Percentiles rank a stretch among this genome's conserved stretches.
phyloP scores from a whole-genome alignment of 1,139 yeast species.

The Candida gigantensis region DNA sequence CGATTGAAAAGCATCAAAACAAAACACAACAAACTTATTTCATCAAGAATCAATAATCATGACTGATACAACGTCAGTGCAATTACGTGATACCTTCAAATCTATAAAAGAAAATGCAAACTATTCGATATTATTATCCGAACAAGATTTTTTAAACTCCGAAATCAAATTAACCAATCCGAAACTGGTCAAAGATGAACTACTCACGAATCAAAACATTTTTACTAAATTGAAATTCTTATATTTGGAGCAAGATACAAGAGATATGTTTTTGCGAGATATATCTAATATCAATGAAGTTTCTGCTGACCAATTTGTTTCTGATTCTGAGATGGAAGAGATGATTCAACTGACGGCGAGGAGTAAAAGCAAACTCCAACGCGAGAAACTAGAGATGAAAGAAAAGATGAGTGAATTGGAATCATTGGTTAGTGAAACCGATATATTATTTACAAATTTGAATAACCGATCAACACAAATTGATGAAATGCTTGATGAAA shows the following conservation, averaged over 20 bases:
- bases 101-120: background rate
- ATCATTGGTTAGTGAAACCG: constrained; percentile 1
- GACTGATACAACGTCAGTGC: background rate
- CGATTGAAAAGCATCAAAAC: too few relatives aligned
- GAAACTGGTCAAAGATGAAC: constrained; percentile 29
- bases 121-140: constrained; percentile 4
- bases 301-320: background rate
- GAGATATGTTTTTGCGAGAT: constrained; percentile 56
- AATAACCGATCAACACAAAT: background rate
- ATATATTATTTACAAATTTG: constrained; percentile 2
- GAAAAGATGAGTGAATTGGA: constrained; percentile 4
- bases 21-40: too few relatives aligned
- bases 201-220: constrained; percentile 33
- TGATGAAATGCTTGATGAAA: background rate
- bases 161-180: constrained; percentile 22
- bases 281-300: constrained; percentile 10
- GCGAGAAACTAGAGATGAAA: constrained; percentile 7
- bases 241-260: constrained; percentile 66
- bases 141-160: constrained; percentile 5
- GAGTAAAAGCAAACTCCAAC: constrained; percentile 4
- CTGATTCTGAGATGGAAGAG: constrained; percentile 4
- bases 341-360: constrained; percentile 4
- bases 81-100: background rate
- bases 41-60: too few relatives aligned
- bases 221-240: constrained; percentile 58